Conservation (phyloP, 192 early-diverging fungal species). For the Backusella liffmaniae region DNA sequence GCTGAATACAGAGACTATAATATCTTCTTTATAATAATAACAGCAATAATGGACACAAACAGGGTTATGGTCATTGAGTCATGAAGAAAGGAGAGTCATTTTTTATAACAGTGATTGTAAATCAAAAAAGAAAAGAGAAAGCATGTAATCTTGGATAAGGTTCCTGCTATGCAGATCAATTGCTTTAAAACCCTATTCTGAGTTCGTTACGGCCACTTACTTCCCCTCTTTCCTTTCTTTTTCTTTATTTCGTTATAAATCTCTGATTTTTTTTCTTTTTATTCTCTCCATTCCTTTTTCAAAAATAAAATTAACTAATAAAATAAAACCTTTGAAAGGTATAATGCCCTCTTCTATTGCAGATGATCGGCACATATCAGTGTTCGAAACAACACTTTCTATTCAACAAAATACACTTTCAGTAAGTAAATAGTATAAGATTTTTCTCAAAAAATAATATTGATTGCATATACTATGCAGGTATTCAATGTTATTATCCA, state of each 20-base stretch:
- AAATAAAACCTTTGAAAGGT: background rate
- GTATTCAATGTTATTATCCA: slow-evolving; percentile 37
- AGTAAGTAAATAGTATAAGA: background rate
- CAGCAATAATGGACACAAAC: background rate
- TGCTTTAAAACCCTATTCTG: background rate
- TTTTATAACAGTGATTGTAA: slow-evolving; percentile 1
- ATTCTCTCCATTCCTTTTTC: background rate
- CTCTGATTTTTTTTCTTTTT: background rate
- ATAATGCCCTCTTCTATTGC: slow-evolving; percentile 5
- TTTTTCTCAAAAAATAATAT: background rate
- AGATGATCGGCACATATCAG: slow-evolving; percentile 10
- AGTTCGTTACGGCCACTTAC: background rate
- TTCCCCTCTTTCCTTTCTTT: slow-evolving; percentile 10
- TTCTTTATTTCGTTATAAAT: background rate
- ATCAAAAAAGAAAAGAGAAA: slow-evolving; percentile 6
- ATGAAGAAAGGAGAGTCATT: slow-evolving; percentile 1
- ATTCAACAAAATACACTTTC: slow-evolving; percentile 15
- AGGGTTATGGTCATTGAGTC: background rate
- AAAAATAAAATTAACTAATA: background rate
- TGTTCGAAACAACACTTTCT: slow-evolving; percentile 27
- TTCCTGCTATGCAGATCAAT: slow-evolving; percentile 13
- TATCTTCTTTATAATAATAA: background rate
- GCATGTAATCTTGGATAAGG: slow-evolving; percentile 3
- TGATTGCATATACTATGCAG: slow-evolving; percentile 10
- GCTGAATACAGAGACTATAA: background rate